Base-by-base conservation (phyloP, 1,284 basidiomycete species). In the Trichosporon coremiiforme region DNA sequence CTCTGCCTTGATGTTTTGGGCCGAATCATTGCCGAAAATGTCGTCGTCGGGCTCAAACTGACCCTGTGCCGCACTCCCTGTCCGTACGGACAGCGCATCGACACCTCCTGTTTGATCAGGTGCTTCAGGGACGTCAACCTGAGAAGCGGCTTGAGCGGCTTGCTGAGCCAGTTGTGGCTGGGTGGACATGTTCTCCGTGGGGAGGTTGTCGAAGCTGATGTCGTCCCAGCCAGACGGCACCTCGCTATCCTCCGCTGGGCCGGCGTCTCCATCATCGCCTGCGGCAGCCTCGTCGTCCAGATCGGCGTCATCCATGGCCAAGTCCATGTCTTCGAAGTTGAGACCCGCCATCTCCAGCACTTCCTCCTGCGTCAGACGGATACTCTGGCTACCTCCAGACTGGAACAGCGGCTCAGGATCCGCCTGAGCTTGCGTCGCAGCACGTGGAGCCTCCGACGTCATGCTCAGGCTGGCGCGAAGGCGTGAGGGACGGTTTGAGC, bases 311-410 rank as follows among this genome's bases (percentile, higher is more conserved):
- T 77, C 80, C 69, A 79, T 69, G 17, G 76, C 22, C 2, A 74
- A 69, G 12, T 78, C 75, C 20, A 74, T 41, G 63, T 76, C 74
- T 12, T 76, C 64, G 62, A 76, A 75, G 2, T 66, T 72, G 17
- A 80, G 38, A 0, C 80, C 80, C 1, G 75, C 72, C 35, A 74
- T 33, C 17, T 76, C 71, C n/a, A 80, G 68, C 4, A 74, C 71
- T 50, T 80, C 78, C 36, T 69, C 68, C 67, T 78, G 77, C 2
- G 75, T 73, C 75, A 80, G 75, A 8, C 65, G 57, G 1, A 72
- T n/a, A 7, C 65, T 53, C 64, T 73, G 75, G 50, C 71, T 71
- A 7, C 50, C 36, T 25, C 70, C 73, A 9, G 72, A 69, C 6
- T 76, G 62, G 73, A 79, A 79, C 1, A 79, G 72, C 9, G 75